phyloP scores from a whole-genome alignment of 202 grass and related monocot genomes.

The Schoenoplectus triqueter region DNA sequence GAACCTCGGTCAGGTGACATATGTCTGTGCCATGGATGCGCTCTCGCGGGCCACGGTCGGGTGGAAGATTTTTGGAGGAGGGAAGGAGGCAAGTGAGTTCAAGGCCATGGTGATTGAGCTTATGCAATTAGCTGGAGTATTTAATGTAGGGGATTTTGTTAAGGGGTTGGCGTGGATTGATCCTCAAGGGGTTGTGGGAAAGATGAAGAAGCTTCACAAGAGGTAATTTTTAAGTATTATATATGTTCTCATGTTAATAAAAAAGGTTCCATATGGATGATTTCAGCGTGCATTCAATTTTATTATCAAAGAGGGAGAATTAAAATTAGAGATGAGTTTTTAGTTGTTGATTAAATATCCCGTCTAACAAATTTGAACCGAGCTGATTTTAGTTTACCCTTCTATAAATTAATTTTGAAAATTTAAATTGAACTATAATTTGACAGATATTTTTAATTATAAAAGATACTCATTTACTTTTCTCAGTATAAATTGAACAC shows the following conservation, averaged over 20 bases:
- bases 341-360: too few species aligned
- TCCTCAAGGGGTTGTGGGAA: conserved; percentile 53
- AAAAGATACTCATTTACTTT: not conserved
- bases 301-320: too few species aligned
- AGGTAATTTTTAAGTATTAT: conserved; percentile 49
- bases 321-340: too few species aligned
- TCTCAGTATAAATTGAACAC: not conserved
- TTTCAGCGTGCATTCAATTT: too few species aligned
- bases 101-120: conserved; percentile 82
- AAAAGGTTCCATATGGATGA: too few species aligned
- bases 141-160: conserved; percentile 73
- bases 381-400: too few species aligned
- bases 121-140: conserved; percentile 58
- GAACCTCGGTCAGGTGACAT: conserved; percentile 46
- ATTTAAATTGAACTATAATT: too few species aligned
- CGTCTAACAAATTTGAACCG: too few species aligned
- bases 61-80: conserved; percentile 56
- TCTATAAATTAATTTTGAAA: too few species aligned
- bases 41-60: conserved; percentile 52
- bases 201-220: conserved; percentile 63
- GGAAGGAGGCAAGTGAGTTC: conserved; percentile 56
- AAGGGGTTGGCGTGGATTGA: conserved; percentile 57
- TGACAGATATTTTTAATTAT: not conserved
- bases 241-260: too few species aligned
- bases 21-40: conserved; percentile 64